These are phyloP conservation scores for Babesia ovis DNA, from an alignment of 169 alveolate species.

Conservation along the genomic window DNA sequence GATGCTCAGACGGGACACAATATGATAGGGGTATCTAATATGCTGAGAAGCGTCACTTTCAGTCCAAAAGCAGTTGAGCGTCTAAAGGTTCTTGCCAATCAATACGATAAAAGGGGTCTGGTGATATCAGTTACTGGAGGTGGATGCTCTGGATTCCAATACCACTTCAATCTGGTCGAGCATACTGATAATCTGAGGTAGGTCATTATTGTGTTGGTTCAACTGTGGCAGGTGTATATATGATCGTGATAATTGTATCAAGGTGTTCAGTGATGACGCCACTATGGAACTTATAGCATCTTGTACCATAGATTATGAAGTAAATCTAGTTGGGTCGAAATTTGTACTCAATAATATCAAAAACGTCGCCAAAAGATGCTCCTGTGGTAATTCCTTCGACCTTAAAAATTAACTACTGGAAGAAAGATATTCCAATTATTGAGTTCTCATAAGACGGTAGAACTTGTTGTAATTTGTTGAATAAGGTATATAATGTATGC, in stretches of 20 bases:
- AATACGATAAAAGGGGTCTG: constrained; percentile 55
- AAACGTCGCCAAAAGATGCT: constrained; percentile 72
- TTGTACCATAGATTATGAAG: constrained; percentile 70
- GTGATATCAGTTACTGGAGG: constrained; percentile 74
- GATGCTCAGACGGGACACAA: background rate
- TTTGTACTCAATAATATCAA: constrained; percentile 71
- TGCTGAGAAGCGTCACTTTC: constrained; percentile 29
- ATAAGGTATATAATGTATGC: too few species aligned
- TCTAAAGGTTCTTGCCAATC: constrained; percentile 50
- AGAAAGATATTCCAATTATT: too few species aligned
- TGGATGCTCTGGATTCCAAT: constrained; percentile 81
- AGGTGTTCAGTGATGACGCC: constrained; percentile 68
- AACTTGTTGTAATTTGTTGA: too few species aligned
- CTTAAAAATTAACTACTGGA: constrained; percentile 38
- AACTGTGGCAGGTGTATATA: constrained; percentile 43
- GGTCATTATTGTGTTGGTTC: background rate
- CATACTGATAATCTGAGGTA: constrained; percentile 28
- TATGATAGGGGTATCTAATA: constrained; percentile 17
- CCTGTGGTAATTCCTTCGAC: constrained; percentile 80
- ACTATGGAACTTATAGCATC: constrained; percentile 61
- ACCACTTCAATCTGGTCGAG: constrained; percentile 66
- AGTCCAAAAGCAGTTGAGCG: constrained; percentile 60
- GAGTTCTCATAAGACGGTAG: too few species aligned
- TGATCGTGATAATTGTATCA: constrained; percentile 56
- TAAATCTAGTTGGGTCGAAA: constrained; percentile 71